Evolutionary conservation across 2,329 filamentous ascomycete species (phyloP).

Genomic region (Cordyceps cicadae): DNA sequence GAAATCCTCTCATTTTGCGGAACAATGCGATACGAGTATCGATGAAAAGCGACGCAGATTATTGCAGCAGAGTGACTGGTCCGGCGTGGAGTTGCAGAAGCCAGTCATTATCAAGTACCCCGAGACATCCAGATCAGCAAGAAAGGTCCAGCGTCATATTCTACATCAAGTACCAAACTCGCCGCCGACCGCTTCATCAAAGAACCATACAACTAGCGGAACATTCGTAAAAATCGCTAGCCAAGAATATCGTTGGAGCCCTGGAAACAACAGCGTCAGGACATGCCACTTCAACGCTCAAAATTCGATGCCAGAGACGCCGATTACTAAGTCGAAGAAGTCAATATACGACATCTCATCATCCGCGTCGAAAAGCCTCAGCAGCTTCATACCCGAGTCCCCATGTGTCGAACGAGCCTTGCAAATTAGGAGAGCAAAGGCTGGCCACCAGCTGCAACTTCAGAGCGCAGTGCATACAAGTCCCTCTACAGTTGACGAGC

Average conservation of each 20-base stretch:
- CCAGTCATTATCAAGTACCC: constrained; percentile 18
- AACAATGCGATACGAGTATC: neutral
- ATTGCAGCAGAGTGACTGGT: constrained; percentile 20
- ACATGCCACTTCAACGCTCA: neutral
- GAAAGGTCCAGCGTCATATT: neutral
- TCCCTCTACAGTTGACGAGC: neutral
- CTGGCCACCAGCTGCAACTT: neutral
- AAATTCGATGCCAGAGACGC: neutral
- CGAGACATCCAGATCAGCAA: neutral
- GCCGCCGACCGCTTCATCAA: neutral
- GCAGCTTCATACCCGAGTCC: constrained; percentile 6
- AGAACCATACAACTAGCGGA: neutral
- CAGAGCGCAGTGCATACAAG: constrained; percentile 1
- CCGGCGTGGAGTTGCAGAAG: constrained; percentile 25
- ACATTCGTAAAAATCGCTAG: constrained; percentile 7
- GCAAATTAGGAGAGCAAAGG: neutral
- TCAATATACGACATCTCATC: neutral
- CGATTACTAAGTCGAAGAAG: neutral
- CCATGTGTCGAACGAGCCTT: neutral
- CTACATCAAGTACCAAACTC: neutral
- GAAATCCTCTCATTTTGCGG: neutral
- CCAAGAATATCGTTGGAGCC: constrained; percentile 11
- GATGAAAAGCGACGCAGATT: constrained; percentile 14
- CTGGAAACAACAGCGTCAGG: constrained; percentile 4
- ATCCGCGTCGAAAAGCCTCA: constrained; percentile 2